Conservation (phyloP, 108 stramenopile species). For the Tribonema minus region DNA sequence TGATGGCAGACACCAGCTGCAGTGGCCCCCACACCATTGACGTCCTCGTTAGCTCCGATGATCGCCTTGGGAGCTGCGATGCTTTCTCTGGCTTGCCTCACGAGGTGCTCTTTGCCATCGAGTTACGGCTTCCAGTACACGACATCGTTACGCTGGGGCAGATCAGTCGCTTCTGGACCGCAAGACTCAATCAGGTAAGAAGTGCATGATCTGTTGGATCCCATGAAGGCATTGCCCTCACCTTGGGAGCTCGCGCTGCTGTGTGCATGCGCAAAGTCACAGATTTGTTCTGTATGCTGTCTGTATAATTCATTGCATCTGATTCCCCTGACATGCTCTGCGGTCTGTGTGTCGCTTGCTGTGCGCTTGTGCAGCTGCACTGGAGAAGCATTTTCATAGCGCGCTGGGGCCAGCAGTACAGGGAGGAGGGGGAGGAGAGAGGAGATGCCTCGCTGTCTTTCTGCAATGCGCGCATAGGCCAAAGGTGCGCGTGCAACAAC, state of each 20-base stretch:
- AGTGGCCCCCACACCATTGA: not conserved
- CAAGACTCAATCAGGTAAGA: not conserved
- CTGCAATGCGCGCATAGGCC: not conserved
- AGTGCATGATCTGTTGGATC: too few relatives aligned
- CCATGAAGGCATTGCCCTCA: not conserved
- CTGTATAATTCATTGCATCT: not conserved
- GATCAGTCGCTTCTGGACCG: not conserved
- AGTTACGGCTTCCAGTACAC: not conserved
- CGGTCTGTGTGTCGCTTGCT: not conserved
- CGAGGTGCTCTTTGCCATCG: not conserved
- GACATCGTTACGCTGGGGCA: not conserved
- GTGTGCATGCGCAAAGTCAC: not conserved
- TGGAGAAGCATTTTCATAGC: not conserved
- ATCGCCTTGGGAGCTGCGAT: not conserved
- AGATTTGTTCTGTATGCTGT: too few relatives aligned
- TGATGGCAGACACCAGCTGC: not conserved
- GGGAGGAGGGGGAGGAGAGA: not conserved
- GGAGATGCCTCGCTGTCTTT: not conserved
- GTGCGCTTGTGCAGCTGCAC: not conserved
- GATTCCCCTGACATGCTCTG: not conserved
- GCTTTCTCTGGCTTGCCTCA: not conserved
- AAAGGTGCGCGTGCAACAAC: not conserved
- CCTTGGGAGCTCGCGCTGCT: not conserved
- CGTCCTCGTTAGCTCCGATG: not conserved
- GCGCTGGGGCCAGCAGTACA: not conserved